phyloP scores from a whole-genome alignment of 1,284 basidiomycete genomes.

The Leucoagaricus sp. region DNA sequence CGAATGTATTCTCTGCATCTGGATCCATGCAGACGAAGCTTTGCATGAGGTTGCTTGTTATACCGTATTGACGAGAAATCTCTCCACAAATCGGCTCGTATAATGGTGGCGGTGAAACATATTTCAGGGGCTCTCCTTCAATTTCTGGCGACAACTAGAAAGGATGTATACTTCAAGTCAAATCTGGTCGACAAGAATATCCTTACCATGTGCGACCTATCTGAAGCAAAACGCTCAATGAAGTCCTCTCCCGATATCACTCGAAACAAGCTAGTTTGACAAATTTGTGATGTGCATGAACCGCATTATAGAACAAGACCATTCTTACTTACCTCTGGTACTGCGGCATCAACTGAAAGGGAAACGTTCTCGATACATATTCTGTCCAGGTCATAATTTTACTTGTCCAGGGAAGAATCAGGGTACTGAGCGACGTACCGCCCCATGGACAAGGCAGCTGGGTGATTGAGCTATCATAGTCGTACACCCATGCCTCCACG shows the following conservation, averaged over 20 bases:
- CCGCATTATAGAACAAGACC: not conserved
- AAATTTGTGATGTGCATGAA: no score
- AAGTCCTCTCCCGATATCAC: conserved; percentile 54
- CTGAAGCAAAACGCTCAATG: conserved; percentile 69
- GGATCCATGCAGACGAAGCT: conserved; percentile 57
- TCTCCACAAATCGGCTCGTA: conserved; percentile 56
- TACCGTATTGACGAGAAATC: conserved; percentile 41
- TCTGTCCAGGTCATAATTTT: conserved; percentile 37
- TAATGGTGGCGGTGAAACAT: conserved; percentile 47
- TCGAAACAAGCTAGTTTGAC: conserved; percentile 44
- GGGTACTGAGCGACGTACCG: conserved; percentile 33
- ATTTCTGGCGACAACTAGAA: not conserved
- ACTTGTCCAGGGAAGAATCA: not conserved
- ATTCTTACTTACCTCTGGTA: conserved; percentile 48
- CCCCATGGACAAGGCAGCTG: conserved; percentile 48
- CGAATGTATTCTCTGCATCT: conserved; percentile 33
- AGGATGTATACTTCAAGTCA: not conserved
- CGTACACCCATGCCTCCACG: conserved; percentile 55
- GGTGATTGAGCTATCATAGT: conserved; percentile 55
- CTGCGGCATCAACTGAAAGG: conserved; percentile 31
- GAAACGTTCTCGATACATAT: conserved; percentile 58
- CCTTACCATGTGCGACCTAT: conserved; percentile 76
- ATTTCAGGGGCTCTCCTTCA: conserved; percentile 15
- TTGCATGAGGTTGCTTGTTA: conserved; percentile 61
- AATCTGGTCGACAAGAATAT: not conserved